Evolutionary conservation across 2,329 filamentous ascomycete species (phyloP).

Genomic region (Colletotrichum gigasporum): DNA sequence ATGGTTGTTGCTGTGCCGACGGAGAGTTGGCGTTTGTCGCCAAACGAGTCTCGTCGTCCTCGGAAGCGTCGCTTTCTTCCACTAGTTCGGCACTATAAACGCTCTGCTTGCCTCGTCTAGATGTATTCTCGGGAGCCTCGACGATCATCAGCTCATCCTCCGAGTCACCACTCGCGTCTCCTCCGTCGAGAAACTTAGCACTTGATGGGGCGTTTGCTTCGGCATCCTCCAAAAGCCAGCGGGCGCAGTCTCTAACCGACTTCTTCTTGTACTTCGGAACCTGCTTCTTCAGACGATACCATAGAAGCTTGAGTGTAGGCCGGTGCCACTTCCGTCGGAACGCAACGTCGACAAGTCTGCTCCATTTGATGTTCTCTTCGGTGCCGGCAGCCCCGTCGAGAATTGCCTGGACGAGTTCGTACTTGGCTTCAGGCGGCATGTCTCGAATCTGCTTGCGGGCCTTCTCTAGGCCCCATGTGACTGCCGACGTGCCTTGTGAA

Average conservation of each 20-base stretch:
- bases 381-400: constrained; percentile 47
- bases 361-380: constrained; percentile 62
- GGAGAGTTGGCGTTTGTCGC: not conserved
- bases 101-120: not conserved
- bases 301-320: constrained; percentile 47
- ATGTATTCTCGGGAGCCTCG: not conserved
- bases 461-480: constrained; percentile 53
- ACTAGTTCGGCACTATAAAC: constrained; percentile 7
- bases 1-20: not conserved
- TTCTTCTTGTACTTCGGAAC: constrained; percentile 43
- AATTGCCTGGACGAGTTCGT: constrained; percentile 54
- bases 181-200: constrained; percentile 4
- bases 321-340: constrained; percentile 51
- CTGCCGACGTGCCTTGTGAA: constrained; percentile 41
- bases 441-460: constrained; percentile 51
- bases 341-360: constrained; percentile 49
- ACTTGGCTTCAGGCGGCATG: constrained; percentile 56
- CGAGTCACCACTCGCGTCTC: not conserved
- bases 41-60: too few relatives aligned
- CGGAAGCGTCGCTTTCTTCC: not conserved
- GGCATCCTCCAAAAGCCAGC: constrained; percentile 44
- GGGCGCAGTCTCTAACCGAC: constrained; percentile 46
- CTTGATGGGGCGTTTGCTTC: constrained; percentile 33
- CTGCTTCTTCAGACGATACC: constrained; percentile 47
- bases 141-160: constrained; percentile 3